Evolutionary conservation across 2,329 filamentous ascomycete species (phyloP).

Genomic region (Alternaria sp.): DNA sequence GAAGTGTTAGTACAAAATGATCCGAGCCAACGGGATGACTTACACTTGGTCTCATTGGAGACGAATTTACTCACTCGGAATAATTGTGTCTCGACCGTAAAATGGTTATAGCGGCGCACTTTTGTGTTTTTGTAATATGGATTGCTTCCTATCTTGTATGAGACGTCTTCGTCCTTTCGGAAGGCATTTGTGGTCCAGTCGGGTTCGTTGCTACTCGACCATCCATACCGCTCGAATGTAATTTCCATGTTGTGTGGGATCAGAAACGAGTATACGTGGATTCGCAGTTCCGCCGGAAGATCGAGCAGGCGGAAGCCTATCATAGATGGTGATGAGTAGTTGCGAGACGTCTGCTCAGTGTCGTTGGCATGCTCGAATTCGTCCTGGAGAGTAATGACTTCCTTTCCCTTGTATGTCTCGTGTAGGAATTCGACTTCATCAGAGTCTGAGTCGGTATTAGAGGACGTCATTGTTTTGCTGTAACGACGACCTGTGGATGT

Average conservation of each 20-base stretch:
- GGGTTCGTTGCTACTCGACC: not conserved
- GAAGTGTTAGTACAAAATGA: not conserved
- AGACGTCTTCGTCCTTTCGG: not conserved
- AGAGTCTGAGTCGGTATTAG: not conserved
- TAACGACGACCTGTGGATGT: not conserved
- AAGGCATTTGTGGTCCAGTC: not conserved
- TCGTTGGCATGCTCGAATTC: not conserved
- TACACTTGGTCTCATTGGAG: constrained; percentile 24
- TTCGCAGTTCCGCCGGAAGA: constrained; percentile 25
- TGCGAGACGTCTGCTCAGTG: not conserved
- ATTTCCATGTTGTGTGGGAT: constrained; percentile 14
- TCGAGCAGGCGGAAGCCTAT: constrained; percentile 19
- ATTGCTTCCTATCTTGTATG: not conserved
- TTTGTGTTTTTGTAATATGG: not conserved
- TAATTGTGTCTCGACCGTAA: constrained; percentile 7
- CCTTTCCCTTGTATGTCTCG: constrained; percentile 2
- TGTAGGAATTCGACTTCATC: not conserved
- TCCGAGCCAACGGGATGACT: not conserved
- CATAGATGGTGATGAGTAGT: not conserved
- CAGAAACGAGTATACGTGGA: constrained; percentile 16
- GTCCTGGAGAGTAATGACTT: not conserved
- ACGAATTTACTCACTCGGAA: constrained; percentile 25
- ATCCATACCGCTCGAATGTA: not conserved
- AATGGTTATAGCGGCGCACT: not conserved
- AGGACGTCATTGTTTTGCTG: not conserved